These are phyloP conservation scores for Chloranthus sessilifolius DNA, from an alignment of 164 flowering plant genomes.

Conservation along the genomic window DNA sequence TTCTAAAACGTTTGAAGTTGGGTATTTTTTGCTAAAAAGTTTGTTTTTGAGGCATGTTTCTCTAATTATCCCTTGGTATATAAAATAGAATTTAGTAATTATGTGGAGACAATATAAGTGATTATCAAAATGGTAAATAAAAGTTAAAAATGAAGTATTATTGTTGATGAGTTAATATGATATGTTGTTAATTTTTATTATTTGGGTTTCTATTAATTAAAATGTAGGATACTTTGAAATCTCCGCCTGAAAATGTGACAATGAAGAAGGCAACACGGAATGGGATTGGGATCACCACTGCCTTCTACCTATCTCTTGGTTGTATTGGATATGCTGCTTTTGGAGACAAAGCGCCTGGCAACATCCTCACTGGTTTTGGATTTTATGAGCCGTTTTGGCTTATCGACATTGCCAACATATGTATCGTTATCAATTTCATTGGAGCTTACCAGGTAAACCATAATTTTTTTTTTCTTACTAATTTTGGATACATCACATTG, in stretches of 20 bases:
- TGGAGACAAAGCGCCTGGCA: slow-evolving; percentile 13
- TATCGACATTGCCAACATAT: slow-evolving; percentile 30
- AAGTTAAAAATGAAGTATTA: no score
- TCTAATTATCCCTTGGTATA: no score
- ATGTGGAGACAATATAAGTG: no score
- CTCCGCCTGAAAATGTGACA: slow-evolving; percentile 34
- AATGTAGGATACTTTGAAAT: slow-evolving; percentile 32
- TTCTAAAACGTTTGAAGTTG: no score
- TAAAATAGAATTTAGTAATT: no score
- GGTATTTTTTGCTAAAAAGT: no score
- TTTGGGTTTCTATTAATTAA: background rate
- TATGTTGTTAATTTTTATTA: no score
- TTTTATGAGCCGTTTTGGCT: slow-evolving; percentile 17
- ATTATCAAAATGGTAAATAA: no score
- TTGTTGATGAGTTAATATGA: background rate
- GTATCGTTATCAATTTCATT: slow-evolving; percentile 28
- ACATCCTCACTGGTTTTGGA: slow-evolving; percentile 19
- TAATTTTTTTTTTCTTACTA: background rate
- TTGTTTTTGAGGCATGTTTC: no score
- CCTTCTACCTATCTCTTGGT: slow-evolving; percentile 13
- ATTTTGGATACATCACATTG: background rate
- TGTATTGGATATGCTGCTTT: slow-evolving; percentile 17
- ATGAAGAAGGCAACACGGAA: slow-evolving; percentile 32
- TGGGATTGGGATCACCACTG: slow-evolving; percentile 18
- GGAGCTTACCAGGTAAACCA: slow-evolving; percentile 37